Conservation (phyloP, 179 eudicot species). For the Amaranthus tricolor region DNA sequence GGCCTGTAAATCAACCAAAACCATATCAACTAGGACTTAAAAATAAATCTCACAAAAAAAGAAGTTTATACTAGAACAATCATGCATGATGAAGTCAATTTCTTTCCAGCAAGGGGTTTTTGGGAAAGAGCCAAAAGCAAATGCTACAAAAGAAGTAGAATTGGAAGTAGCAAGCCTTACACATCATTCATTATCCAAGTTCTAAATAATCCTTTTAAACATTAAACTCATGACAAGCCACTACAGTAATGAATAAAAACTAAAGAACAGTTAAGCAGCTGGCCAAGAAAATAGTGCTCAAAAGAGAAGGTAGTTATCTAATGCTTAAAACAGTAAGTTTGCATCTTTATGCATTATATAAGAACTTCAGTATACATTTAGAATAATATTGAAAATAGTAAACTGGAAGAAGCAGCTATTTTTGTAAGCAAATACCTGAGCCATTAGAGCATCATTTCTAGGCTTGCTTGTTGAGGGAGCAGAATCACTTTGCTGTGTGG, state of each 20-base stretch:
- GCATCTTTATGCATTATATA: not conserved
- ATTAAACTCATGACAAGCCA: not conserved
- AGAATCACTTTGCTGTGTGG: constrained; percentile 49
- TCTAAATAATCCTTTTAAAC: not conserved
- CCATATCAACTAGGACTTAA: not conserved
- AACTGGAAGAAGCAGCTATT: not conserved
- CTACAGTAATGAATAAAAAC: not conserved
- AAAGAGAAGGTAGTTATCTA: not conserved
- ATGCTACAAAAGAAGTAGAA: not conserved
- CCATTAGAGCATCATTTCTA: constrained; percentile 59
- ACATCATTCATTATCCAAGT: not conserved
- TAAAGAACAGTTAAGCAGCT: not conserved
- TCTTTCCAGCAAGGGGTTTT: not conserved
- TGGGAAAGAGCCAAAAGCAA: not conserved
- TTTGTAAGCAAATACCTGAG: constrained; percentile 54
- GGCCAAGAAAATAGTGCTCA: not conserved
- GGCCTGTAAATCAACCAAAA: not conserved
- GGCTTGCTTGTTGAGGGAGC: constrained; percentile 54
- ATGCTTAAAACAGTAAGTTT: not conserved
- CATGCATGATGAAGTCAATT: not conserved
- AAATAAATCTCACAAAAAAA: not conserved
- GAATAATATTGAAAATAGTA: not conserved
- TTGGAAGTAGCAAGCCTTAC: not conserved
- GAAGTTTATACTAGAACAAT: not conserved
- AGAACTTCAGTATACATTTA: not conserved